These are phyloP conservation scores for Neurospora terricola DNA, from an alignment of 495 filamentous ascomycete species.

Conservation along the genomic window DNA sequence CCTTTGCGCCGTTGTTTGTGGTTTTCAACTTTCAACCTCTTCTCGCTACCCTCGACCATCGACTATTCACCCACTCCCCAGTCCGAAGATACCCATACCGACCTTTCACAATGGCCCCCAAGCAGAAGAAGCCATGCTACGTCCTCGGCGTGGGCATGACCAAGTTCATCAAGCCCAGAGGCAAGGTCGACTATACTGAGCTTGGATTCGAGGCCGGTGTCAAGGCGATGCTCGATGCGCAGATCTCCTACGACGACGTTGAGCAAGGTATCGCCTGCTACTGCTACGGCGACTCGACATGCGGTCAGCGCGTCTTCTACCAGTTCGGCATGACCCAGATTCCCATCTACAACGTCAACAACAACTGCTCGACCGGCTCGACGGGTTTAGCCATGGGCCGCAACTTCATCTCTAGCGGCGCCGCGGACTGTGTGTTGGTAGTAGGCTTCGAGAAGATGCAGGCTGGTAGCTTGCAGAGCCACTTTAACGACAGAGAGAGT, in stretches of 20 bases:
- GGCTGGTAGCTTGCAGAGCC: conserved; percentile 68
- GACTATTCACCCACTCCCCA: background rate
- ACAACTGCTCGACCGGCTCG: conserved; percentile 91
- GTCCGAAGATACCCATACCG: background rate
- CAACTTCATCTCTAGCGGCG: conserved; percentile 68
- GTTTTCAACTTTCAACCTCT: background rate
- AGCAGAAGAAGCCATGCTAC: conserved; percentile 47
- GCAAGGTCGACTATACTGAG: conserved; percentile 82
- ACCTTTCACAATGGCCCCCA: conserved; percentile 30
- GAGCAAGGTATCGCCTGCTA: conserved; percentile 96
- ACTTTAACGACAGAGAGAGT: conserved; percentile 71
- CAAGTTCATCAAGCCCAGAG: conserved; percentile 96
- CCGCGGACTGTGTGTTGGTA: conserved; percentile 77
- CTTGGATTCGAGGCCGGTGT: conserved; percentile 91
- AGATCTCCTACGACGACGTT: conserved; percentile 94
- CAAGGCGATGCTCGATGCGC: conserved; percentile 91
- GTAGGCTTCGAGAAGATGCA: conserved; percentile 98
- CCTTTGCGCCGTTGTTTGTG: background rate
- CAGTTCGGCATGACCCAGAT: conserved; percentile 97
- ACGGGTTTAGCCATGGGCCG: conserved; percentile 82
- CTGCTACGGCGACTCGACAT: conserved; percentile 91
- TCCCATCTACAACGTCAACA: conserved; percentile 95
- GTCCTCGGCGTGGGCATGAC: conserved; percentile 97
- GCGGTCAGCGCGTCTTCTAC: conserved; percentile 95
- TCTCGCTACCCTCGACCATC: background rate